Evolutionary conservation across 163 green algal genomes (phyloP).

Genomic region (Scenedesmus sp.): DNA sequence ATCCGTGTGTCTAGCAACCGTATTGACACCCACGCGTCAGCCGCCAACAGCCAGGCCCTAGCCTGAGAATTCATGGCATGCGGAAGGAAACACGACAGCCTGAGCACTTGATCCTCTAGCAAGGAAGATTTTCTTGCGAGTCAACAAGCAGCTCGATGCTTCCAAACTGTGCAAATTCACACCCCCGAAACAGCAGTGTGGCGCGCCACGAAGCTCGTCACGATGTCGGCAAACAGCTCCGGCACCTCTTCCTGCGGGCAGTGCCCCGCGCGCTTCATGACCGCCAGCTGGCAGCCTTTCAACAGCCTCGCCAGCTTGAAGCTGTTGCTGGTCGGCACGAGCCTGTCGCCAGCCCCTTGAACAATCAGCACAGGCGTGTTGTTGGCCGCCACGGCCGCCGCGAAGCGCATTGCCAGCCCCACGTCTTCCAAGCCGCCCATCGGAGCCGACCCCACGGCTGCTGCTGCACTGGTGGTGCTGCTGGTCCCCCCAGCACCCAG

Average conservation of each 20-base stretch:
- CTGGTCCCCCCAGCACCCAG: constrained; percentile 58
- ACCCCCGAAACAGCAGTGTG: not conserved
- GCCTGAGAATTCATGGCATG: no score
- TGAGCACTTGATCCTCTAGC: no score
- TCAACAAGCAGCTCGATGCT: no score
- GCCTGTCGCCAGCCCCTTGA: constrained; percentile 76
- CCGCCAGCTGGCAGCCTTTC: constrained; percentile 38
- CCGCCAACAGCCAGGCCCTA: no score
- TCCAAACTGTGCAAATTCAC: no score
- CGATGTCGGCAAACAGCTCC: constrained; percentile 36
- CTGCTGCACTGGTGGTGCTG: not conserved
- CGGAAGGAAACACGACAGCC: no score
- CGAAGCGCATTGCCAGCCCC: constrained; percentile 64
- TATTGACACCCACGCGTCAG: no score
- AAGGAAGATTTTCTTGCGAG: no score
- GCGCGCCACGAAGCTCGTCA: constrained; percentile 26
- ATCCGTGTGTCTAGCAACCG: no score
- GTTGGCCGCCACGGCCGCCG: constrained; percentile 41
- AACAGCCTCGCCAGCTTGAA: constrained; percentile 67
- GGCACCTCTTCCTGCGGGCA: constrained; percentile 55
- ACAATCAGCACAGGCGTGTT: constrained; percentile 81
- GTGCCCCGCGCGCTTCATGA: constrained; percentile 47
- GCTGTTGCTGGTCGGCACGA: constrained; percentile 87
- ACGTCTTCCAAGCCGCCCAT: constrained; percentile 43
- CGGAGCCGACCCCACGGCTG: not conserved